Conservation (phyloP, 108 stramenopile species). For the Nitzschia sp. region DNA sequence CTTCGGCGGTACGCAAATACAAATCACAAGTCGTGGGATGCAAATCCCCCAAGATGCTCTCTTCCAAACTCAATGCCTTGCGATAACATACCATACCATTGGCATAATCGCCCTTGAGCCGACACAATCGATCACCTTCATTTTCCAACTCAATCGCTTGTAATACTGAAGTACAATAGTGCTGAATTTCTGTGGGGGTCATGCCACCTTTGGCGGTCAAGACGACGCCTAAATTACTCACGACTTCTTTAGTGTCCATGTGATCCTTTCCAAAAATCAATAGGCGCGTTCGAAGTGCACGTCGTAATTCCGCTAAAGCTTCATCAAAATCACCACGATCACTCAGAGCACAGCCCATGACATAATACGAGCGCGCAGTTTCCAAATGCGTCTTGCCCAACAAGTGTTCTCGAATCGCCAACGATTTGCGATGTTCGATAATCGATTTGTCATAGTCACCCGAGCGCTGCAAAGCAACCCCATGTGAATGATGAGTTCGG, state of each 20-base stretch:
- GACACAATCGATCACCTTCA: conserved; percentile 30
- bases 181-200: conserved; percentile 8
- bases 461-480: conserved; percentile 24
- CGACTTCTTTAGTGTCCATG: conserved; percentile 31
- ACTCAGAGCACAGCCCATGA: conserved; percentile 39
- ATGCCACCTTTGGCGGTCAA: conserved; percentile 30
- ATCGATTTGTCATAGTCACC: conserved; percentile 35
- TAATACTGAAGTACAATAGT: conserved; percentile 28
- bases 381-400: conserved; percentile 37
- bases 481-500: conserved; percentile 34
- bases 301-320: conserved; percentile 29
- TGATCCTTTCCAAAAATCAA: conserved; percentile 33
- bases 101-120: conserved; percentile 21
- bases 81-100: conserved; percentile 28
- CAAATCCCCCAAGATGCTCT: conserved; percentile 34
- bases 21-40: conserved; percentile 42
- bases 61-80: conserved; percentile 31
- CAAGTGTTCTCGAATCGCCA: conserved; percentile 34
- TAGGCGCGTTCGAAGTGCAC: conserved; percentile 23
- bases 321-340: conserved; percentile 51
- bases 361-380: conserved; percentile 40
- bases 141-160: conserved; percentile 32
- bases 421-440: conserved; percentile 36
- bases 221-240: conserved; percentile 31
- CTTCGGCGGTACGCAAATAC: conserved; percentile 38